Base-by-base conservation (phyloP, 2,329 filamentous ascomycete species). In the Biscogniauxia mediterranea region DNA sequence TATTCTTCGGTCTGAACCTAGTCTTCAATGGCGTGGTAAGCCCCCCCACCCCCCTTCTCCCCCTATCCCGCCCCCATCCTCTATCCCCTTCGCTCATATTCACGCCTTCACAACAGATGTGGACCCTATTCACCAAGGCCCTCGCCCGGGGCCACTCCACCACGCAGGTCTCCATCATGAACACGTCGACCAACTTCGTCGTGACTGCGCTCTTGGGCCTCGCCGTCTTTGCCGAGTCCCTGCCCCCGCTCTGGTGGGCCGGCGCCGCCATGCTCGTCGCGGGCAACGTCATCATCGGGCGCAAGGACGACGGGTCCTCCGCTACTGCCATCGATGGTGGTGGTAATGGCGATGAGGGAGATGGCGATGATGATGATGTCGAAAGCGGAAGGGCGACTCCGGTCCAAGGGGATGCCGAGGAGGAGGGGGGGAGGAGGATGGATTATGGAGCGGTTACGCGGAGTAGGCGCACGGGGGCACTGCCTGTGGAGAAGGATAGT, bases 151-250 rank as follows among this genome's bases (percentile, higher is more conserved):
- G 90, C 15, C 83, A 85, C 61, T 92, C 89, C 1, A 92, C 91
- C 8, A 91, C 91, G 0, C 89, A 92, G 71, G 91, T 93, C 55
- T 89, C 86, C 67, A 89, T 94, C 73, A 86, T 94, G 74, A 94
- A 94, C 75, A 93, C 91, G 2, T 91, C 89, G 15, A 83, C 89
- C 60, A 94, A 94, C 77, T 94, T 94, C 74, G 83, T 94, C 76
- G 76, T 92, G 63, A 93, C 91, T 0, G 91, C 91, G 7, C 66
- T 93, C 6, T 79, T 93, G 20, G 90, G 91, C 25, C 79, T 85
- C 55, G 74, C 85, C 61, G 86, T 94, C 66, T 94, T 94, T 74
- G 81, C 84, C 21, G 91, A 94, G 77, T 76, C 80, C 1, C 77
- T 94, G 26, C 89, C 90, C 0, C 86, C 85, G 9, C 77, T 92